Conservation (phyloP, 805 yeast genomes). For the Kluyveromyces aestuarii region DNA sequence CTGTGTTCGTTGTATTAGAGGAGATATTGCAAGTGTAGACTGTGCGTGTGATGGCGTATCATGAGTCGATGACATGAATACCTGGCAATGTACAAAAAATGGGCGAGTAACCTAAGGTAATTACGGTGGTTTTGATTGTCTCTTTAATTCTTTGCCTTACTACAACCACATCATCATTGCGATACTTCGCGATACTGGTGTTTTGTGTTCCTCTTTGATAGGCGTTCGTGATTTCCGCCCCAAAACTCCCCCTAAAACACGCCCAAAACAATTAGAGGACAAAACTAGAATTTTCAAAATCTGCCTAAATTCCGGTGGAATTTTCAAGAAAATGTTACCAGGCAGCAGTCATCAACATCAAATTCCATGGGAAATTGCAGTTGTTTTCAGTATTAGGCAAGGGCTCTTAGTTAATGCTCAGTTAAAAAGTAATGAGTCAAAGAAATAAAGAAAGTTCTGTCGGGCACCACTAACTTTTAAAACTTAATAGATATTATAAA, state of each 20-base stretch:
- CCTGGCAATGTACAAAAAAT: constrained; percentile 6
- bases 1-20: constrained; percentile 24
- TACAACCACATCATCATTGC: too few relatives aligned
- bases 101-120: background rate
- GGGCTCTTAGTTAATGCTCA: background rate
- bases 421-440: background rate
- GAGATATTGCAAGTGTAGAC: constrained; percentile 68
- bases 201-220: too few relatives aligned
- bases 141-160: too few relatives aligned
- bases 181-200: too few relatives aligned
- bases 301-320: background rate
- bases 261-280: background rate
- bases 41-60: constrained; percentile 50
- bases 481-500: too few relatives aligned
- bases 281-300: background rate
- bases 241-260: background rate
- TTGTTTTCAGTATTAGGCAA: background rate
- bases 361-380: background rate
- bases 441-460: too few relatives aligned
- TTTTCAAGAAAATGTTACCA: background rate
- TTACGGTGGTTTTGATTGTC: too few relatives aligned
- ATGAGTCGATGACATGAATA: constrained; percentile 14
- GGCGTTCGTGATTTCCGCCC: background rate
- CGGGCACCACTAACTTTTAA: too few relatives aligned
- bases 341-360: background rate